A percentile compares a stretch with the other conserved stretches of the same genome.
phyloP scores from a whole-genome alignment of 2,329 filamentous ascomycete species.

The Nothophaeocryptopus gaeumannii region DNA sequence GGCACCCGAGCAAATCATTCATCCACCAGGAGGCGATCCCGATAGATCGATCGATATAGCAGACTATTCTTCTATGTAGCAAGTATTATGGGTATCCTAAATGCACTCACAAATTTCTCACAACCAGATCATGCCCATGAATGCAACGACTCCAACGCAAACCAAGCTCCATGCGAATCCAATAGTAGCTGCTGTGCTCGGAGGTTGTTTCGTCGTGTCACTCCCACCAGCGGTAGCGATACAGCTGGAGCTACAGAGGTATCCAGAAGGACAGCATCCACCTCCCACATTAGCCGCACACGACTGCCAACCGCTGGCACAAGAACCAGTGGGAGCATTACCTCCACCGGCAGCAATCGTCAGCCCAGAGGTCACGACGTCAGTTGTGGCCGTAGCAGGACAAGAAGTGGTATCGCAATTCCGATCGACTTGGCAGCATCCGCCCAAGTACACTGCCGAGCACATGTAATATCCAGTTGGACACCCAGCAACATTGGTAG shows the following conservation, averaged over 20 bases:
- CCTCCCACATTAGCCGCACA: conserved; percentile 66
- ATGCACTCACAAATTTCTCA: conserved; percentile 17
- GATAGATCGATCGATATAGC: background rate
- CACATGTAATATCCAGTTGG: conserved; percentile 93
- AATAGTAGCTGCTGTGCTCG: conserved; percentile 36
- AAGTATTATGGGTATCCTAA: conserved; percentile 3
- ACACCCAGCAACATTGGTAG: conserved; percentile 52
- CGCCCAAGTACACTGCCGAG: conserved; percentile 72
- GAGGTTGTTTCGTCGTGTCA: conserved; percentile 47
- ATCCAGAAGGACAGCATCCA: conserved; percentile 81
- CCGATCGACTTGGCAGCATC: conserved; percentile 84
- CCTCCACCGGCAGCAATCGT: conserved; percentile 57
- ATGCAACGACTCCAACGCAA: conserved; percentile 32
- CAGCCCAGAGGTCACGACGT: conserved; percentile 62
- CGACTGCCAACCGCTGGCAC: conserved; percentile 75
- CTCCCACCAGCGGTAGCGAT: conserved; percentile 55
- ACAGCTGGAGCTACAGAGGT: conserved; percentile 69
- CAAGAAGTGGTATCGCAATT: conserved; percentile 82
- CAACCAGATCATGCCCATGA: conserved; percentile 40
- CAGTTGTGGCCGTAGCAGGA: conserved; percentile 60
- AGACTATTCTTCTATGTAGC: background rate
- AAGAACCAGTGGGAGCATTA: conserved; percentile 47
- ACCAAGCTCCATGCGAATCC: conserved; percentile 33
- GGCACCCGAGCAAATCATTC: too few relatives aligned
- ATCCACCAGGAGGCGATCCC: background rate